Conservation (phyloP, 306 rosid genomes). For the Astragalus glycyphyllos region DNA sequence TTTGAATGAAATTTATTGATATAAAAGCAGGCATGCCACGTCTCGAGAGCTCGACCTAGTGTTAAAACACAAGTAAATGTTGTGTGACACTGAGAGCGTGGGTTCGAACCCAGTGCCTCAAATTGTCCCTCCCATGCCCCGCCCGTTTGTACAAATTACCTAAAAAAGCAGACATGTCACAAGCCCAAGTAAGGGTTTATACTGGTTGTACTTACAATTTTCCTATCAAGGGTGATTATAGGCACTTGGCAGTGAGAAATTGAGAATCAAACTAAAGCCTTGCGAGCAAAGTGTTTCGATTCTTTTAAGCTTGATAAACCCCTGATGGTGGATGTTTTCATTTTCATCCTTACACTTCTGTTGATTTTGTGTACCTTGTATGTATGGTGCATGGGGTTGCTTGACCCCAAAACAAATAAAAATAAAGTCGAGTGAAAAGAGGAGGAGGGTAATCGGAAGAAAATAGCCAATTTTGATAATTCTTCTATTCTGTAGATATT, state of each 20-base stretch:
- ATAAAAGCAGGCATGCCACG: too few relatives aligned
- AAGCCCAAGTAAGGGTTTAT: conserved; percentile 10
- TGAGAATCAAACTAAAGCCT: not conserved
- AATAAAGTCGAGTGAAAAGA: not conserved
- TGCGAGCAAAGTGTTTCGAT: not conserved
- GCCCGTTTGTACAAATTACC: too few relatives aligned
- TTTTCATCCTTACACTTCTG: not conserved
- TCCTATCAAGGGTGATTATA: conserved; percentile 5
- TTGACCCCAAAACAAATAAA: conserved; percentile 11
- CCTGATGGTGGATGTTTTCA: not conserved
- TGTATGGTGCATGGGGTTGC: not conserved
- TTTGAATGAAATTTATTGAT: too few relatives aligned
- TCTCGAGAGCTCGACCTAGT: too few relatives aligned
- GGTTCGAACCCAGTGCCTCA: too few relatives aligned
- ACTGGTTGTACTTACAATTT: not conserved
- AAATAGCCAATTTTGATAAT: conserved; percentile 7
- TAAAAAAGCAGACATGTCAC: not conserved
- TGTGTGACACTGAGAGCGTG: too few relatives aligned
- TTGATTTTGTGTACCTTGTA: not conserved
- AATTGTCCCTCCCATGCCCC: too few relatives aligned
- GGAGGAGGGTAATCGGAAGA: not conserved
- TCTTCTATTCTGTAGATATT: conserved; percentile 5
- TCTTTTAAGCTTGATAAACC: not conserved
- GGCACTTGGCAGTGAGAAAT: conserved; percentile 18
- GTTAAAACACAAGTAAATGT: too few relatives aligned